A percentile compares a stretch with the other conserved stretches of the same genome.
Evolutionary conservation across 176 grass and related monocot species (phyloP).

Genomic region (Musa acuminata): DNA sequence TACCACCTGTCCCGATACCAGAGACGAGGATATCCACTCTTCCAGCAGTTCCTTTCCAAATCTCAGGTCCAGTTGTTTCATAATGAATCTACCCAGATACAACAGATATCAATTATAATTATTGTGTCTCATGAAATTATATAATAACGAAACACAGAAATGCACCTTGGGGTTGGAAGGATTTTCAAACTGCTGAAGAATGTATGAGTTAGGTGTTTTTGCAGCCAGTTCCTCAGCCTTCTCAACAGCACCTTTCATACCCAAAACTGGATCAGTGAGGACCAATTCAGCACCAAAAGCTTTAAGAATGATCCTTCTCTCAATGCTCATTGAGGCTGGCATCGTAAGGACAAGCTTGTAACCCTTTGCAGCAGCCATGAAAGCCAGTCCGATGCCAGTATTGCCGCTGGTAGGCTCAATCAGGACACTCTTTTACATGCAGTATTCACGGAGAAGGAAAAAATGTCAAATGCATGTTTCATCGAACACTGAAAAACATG

Average conservation of each 20-base stretch:
- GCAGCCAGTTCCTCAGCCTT: constrained; percentile 46
- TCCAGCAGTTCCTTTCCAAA: constrained; percentile 40
- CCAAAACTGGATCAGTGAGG: constrained; percentile 44
- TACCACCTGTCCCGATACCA: constrained; percentile 49
- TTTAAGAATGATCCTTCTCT: constrained; percentile 43
- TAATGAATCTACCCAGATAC: constrained; percentile 34
- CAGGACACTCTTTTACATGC: constrained; percentile 34
- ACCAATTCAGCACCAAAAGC: constrained; percentile 54
- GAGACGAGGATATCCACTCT: constrained; percentile 39
- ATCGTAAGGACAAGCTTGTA: constrained; percentile 45
- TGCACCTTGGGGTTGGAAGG: constrained; percentile 44
- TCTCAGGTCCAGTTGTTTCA: constrained; percentile 51
- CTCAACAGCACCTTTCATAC: constrained; percentile 48
- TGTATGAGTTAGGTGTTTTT: constrained; percentile 38
- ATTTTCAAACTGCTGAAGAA: constrained; percentile 54
- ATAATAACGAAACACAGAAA: not conserved
- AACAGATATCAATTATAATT: constrained; percentile 1
- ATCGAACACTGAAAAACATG: not conserved
- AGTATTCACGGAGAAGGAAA: constrained; percentile 11
- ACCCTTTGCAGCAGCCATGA: constrained; percentile 45
- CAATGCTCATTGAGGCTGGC: constrained; percentile 48
- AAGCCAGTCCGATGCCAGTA: constrained; percentile 47
- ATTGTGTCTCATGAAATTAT: not conserved
- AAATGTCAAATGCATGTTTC: not conserved
- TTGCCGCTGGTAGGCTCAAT: constrained; percentile 56